A percentile compares a stretch with the other conserved stretches of the same genome.
phyloP scores from a whole-genome alignment of 345 rosid genomes.

The Sisymbrium irio region DNA sequence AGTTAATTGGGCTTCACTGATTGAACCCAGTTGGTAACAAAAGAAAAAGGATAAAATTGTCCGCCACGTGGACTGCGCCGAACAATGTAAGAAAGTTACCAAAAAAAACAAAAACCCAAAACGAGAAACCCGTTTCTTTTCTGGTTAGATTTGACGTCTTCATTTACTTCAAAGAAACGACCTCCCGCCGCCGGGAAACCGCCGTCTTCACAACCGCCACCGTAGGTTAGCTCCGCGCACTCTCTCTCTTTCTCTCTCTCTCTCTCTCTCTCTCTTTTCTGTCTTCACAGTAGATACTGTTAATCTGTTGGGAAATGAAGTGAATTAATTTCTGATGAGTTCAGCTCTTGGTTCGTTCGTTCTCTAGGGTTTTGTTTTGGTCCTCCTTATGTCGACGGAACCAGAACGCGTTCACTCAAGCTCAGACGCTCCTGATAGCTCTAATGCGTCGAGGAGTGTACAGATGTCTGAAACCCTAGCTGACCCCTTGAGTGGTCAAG shows the following conservation, averaged over 20 bases:
- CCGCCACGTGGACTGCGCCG: slow-evolving; percentile 23
- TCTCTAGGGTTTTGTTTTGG: slow-evolving; percentile 28
- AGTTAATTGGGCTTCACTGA: no score
- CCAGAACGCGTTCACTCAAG: background rate
- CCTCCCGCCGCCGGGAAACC: slow-evolving; percentile 30
- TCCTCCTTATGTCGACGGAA: slow-evolving; percentile 25
- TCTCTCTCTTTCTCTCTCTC: background rate
- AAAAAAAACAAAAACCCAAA: background rate
- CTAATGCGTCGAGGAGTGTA: background rate
- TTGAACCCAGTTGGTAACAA: background rate
- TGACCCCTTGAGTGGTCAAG: slow-evolving; percentile 15
- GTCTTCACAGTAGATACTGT: background rate
- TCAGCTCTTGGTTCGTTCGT: background rate
- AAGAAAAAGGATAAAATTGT: background rate
- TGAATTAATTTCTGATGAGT: slow-evolving; percentile 9
- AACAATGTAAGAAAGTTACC: background rate
- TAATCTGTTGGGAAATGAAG: background rate
- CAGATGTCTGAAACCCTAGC: slow-evolving; percentile 24
- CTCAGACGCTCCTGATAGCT: background rate
- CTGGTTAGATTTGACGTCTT: slow-evolving; percentile 32
- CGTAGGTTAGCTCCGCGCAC: background rate
- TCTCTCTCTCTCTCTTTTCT: background rate
- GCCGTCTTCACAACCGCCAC: slow-evolving; percentile 12
- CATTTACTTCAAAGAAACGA: slow-evolving; percentile 27
- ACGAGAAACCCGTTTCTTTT: slow-evolving; percentile 27